Base-by-base conservation (phyloP, 768 basidiomycete species). In the Pulveroboletus sp. region DNA sequence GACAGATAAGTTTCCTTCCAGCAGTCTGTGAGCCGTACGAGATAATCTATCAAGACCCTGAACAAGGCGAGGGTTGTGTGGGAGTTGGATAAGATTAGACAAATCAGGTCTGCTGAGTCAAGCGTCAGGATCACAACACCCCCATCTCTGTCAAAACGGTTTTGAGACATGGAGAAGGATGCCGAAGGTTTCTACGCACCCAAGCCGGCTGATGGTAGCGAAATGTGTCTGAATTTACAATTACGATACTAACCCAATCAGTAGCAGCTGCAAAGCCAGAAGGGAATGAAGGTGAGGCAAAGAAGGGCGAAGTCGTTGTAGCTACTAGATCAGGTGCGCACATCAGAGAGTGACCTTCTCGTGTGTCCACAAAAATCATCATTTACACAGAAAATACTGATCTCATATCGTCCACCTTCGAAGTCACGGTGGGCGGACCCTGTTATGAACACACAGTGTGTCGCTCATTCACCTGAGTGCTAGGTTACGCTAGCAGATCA, bases 401-500 rank as follows among this genome's bases (percentile, higher is more conserved):
- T 64, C 77, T 92, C 33, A 77, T 90, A 60, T 78, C 82, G 54
- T 84, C 87, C n/a, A 83, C 80, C 24, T 92, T 89, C 62, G 88
- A 92, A 70, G 89, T 92, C 55, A 77, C 80, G 60, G 89, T 90
- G 65, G 49, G 83, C 68, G 32, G 27, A 37, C 31, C 9, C 36
- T 21, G 21, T 6, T 21, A 21, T 4, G 21, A 21, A 17, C 31
- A 42, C 46, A 27, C 17, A 21, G 17, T 31, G 3, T 18, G n/a
- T 41, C 50, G 24, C 18, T 37, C 11, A 33, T 55, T 56, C 45
- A 55, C 43, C 45, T 28, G 39, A 30, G 50, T 18, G 53, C 28
- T 60, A 92, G 93, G 93, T 99, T 55, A 98, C 93, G 17, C 79
- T 98, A 50, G 93, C 93, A 43, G 94, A 98, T 71, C 91, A 95